Conservation (phyloP, 2,329 filamentous ascomycete species). For the Colletotrichum endophyticum region DNA sequence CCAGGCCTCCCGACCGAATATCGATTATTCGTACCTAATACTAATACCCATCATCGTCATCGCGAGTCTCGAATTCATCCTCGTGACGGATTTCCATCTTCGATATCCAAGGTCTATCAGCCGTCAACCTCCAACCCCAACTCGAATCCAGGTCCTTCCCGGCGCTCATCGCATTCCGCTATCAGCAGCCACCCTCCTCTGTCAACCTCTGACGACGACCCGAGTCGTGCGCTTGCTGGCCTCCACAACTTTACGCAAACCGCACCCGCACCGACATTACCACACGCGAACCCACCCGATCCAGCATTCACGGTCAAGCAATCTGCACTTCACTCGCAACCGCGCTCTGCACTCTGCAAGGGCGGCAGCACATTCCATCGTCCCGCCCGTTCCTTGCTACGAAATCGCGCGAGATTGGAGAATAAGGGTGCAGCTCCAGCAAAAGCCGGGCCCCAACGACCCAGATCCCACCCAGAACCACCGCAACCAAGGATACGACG, state of each 20-base stretch:
- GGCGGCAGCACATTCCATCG: background rate
- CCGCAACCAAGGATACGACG: constrained; percentile 2
- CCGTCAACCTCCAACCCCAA: background rate
- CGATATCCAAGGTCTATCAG: constrained; percentile 1
- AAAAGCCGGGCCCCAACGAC: background rate
- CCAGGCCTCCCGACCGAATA: background rate
- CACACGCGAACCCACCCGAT: background rate
- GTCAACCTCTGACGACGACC: constrained; percentile 14
- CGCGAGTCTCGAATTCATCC: constrained; percentile 10
- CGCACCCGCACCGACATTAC: constrained; percentile 3
- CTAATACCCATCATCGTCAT: background rate
- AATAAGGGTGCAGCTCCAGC: background rate
- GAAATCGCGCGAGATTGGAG: background rate
- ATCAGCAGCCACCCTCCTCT: background rate
- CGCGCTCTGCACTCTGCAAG: background rate
- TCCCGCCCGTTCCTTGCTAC: background rate
- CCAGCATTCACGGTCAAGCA: background rate
- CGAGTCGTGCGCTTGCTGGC: constrained; percentile 9
- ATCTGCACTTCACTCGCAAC: background rate
- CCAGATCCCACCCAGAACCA: background rate
- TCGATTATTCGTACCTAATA: constrained; percentile 4
- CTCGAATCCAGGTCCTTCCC: background rate
- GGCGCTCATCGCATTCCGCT: background rate
- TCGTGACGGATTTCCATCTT: constrained; percentile 1
- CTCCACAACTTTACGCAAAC: constrained; percentile 17